Conservation (phyloP, 805 yeast genomes). For the Candida taoyuanica region DNA sequence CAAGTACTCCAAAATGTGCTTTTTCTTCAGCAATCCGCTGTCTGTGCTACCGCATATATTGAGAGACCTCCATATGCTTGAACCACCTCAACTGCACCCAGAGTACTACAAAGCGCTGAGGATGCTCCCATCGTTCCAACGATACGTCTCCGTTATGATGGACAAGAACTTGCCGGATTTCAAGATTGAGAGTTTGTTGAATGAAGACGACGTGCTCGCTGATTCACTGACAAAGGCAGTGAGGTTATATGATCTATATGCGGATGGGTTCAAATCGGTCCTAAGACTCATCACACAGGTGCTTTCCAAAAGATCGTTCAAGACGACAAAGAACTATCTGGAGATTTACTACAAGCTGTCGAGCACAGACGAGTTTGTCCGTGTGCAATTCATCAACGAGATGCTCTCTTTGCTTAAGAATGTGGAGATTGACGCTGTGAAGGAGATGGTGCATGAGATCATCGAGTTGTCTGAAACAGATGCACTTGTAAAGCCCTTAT, state of each 20-base stretch:
- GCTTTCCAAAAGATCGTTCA: constrained; percentile 14
- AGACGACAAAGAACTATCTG: constrained; percentile 14
- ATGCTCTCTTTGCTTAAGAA: constrained; percentile 15
- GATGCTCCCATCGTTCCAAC: constrained; percentile 33
- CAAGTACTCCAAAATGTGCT: constrained; percentile 24
- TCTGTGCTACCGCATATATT: constrained; percentile 11
- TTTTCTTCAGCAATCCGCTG: constrained; percentile 24
- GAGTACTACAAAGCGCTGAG: constrained; percentile 26
- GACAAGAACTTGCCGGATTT: constrained; percentile 3
- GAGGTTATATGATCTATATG: constrained; percentile 15
- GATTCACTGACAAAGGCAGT: constrained; percentile 17
- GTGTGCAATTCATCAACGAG: constrained; percentile 23
- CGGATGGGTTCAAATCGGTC: constrained; percentile 16
- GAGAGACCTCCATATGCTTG: neutral
- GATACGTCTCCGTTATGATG: constrained; percentile 16
- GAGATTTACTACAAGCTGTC: constrained; percentile 23
- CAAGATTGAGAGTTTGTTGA: constrained; percentile 14
- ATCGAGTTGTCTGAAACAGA: constrained; percentile 5
- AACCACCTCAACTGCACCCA: constrained; percentile 3
- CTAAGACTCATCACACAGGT: constrained; percentile 19
- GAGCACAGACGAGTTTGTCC: constrained; percentile 21
- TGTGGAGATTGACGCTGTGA: constrained; percentile 8
- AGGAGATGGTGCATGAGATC: constrained; percentile 11
- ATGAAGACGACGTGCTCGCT: constrained; percentile 19
- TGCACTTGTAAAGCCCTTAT: constrained; percentile 14